Percentiles rank a stretch among this genome's conserved stretches.
phyloP scores from a whole-genome alignment of 1,139 yeast genomes.

The Lodderomyces theae region DNA sequence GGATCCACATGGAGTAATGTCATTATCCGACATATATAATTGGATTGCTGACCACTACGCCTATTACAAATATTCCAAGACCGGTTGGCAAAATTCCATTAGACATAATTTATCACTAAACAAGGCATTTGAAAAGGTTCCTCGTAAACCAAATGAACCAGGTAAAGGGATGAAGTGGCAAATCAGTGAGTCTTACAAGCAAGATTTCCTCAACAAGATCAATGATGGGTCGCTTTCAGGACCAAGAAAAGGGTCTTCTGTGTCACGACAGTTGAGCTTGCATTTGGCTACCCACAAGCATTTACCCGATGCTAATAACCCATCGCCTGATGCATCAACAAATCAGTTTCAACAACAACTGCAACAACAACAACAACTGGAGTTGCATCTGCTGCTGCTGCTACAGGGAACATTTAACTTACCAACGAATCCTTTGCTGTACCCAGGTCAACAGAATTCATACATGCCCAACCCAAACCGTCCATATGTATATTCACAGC shows the following conservation, averaged over 20 bases:
- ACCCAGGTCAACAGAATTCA: slow-evolving; percentile 23
- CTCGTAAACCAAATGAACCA: slow-evolving; percentile 92
- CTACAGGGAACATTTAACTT: slow-evolving; percentile 17
- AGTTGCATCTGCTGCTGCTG: slow-evolving; percentile 13
- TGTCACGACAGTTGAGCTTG: slow-evolving; percentile 71
- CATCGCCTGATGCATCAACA: not conserved
- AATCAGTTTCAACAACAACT: slow-evolving; percentile 20
- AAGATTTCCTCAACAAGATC: slow-evolving; percentile 79
- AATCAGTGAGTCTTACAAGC: slow-evolving; percentile 78
- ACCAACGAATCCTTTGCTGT: slow-evolving; percentile 25
- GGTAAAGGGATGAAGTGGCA: slow-evolving; percentile 99
- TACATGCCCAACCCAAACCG: slow-evolving; percentile 13
- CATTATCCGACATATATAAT: slow-evolving; percentile 85
- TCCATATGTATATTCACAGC: slow-evolving; percentile 2
- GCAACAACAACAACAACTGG: slow-evolving; percentile 11
- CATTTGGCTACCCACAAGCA: slow-evolving; percentile 71
- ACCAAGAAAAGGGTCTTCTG: slow-evolving; percentile 76
- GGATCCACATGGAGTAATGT: slow-evolving; percentile 81
- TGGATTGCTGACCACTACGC: slow-evolving; percentile 90
- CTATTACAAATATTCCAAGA: slow-evolving; percentile 83
- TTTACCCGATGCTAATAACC: slow-evolving; percentile 48
- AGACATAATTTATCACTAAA: slow-evolving; percentile 59
- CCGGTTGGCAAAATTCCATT: slow-evolving; percentile 77
- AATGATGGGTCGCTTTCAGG: slow-evolving; percentile 70
- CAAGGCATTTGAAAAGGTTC: slow-evolving; percentile 82